phyloP scores from a whole-genome alignment of 106 monocot species.

The Dioscorea zingiberensis region DNA sequence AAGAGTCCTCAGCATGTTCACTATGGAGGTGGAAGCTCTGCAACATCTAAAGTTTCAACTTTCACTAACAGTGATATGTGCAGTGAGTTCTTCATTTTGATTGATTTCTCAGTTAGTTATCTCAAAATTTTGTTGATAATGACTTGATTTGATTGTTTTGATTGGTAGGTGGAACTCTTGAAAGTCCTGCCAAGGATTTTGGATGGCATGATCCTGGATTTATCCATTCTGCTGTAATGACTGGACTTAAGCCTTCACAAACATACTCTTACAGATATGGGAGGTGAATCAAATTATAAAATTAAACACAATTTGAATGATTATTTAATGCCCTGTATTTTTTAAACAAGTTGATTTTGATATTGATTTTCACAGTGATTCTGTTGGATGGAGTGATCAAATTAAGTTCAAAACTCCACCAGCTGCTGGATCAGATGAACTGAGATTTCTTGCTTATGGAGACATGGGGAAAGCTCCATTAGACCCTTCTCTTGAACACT shows the following conservation, averaged over 20 bases:
- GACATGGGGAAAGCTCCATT: constrained; percentile 84
- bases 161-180: constrained; percentile 14
- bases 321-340: too few species aligned
- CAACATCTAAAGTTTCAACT: constrained; percentile 36
- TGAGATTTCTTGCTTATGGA: constrained; percentile 48
- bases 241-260: constrained; percentile 46
- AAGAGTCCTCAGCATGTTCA: constrained; percentile 36
- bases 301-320: too few species aligned
- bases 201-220: constrained; percentile 88
- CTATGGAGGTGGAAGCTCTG: constrained; percentile 34
- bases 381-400: constrained; percentile 61
- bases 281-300: constrained; percentile 28
- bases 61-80: constrained; percentile 59
- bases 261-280: constrained; percentile 54
- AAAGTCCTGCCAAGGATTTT: constrained; percentile 69
- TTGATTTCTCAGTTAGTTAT: background rate
- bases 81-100: constrained; percentile 29
- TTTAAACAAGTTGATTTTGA: background rate
- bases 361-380: constrained; percentile 38
- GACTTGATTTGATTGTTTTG: background rate
- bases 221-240: constrained; percentile 71
- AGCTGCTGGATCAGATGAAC: constrained; percentile 44
- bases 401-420: constrained; percentile 64
- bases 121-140: background rate
- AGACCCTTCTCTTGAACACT: constrained; percentile 64